These are phyloP conservation scores for Calonectria henricotiae DNA, from an alignment of 2,329 filamentous ascomycete species.

Conservation along the genomic window DNA sequence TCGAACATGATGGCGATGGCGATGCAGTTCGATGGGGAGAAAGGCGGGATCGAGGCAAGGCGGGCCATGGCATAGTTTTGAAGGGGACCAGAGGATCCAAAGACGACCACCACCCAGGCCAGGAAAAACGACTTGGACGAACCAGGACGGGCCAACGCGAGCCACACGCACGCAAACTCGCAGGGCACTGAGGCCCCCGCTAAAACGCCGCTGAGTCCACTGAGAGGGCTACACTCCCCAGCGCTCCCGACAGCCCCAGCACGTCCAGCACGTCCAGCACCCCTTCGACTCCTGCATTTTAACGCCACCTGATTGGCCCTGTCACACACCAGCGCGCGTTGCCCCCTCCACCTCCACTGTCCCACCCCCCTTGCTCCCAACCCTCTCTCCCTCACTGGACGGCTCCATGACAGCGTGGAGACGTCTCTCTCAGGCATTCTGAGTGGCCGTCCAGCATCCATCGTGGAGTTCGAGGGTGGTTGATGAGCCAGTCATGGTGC, in stretches of 20 bases:
- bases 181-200: constrained; percentile 36
- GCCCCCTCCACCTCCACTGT: constrained; percentile 41
- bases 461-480: constrained; percentile 32
- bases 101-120: constrained; percentile 33
- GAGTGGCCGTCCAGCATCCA: constrained; percentile 26
- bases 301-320: constrained; percentile 46
- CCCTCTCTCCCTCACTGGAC: constrained; percentile 32
- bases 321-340: constrained; percentile 45
- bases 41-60: constrained; percentile 52
- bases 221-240: constrained; percentile 40
- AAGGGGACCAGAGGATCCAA: constrained; percentile 43
- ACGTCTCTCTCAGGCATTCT: constrained; percentile 34
- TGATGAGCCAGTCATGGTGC: constrained; percentile 32
- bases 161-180: constrained; percentile 38
- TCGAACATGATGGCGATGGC: constrained; percentile 70
- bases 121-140: constrained; percentile 38
- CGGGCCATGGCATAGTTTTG: constrained; percentile 60
- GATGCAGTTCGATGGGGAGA: constrained; percentile 67
- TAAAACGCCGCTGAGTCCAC: constrained; percentile 38
- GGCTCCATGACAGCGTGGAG: constrained; percentile 15
- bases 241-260: constrained; percentile 39
- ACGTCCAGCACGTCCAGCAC: constrained; percentile 43
- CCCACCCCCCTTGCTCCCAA: constrained; percentile 36
- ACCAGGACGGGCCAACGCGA: constrained; percentile 43
- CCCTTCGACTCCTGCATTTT: constrained; percentile 47